Conservation (phyloP, 257 asterid species). For the Solanum sejunctum region DNA sequence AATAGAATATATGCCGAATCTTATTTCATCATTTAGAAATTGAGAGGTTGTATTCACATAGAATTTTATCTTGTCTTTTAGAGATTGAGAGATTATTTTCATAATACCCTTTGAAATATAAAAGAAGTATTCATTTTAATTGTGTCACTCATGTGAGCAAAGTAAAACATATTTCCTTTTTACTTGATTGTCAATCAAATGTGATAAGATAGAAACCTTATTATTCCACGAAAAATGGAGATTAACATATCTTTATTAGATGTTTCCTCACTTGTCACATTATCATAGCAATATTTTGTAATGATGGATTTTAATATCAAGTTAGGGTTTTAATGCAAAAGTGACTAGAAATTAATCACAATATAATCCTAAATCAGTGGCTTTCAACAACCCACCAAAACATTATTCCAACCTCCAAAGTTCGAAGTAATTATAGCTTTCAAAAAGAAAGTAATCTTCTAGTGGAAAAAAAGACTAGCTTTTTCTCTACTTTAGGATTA, state of each 20-base stretch:
- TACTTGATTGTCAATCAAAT: not conserved
- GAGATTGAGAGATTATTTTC: not conserved
- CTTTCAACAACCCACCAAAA: slow-evolving; percentile 28
- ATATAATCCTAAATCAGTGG: slow-evolving; percentile 35
- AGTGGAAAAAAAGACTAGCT: not conserved
- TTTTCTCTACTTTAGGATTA: slow-evolving; percentile 6
- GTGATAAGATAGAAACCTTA: not conserved
- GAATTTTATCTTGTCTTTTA: no score
- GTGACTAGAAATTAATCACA: not conserved
- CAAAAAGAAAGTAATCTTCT: slow-evolving; percentile 7
- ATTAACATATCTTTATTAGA: not conserved
- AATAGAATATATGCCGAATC: no score
- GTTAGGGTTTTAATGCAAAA: not conserved
- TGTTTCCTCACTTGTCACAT: not conserved
- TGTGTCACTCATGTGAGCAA: not conserved
- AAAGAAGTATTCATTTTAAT: not conserved
- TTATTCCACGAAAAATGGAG: not conserved
- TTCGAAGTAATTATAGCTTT: not conserved
- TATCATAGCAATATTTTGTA: not conserved
- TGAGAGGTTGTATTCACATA: no score
- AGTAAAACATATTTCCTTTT: not conserved
- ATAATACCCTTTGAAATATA: not conserved
- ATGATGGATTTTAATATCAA: not conserved
- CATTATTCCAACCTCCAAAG: not conserved
- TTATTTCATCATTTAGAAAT: no score